Conservation (phyloP, 2,329 filamentous ascomycete genomes). For the Ceratocystis destructans region DNA sequence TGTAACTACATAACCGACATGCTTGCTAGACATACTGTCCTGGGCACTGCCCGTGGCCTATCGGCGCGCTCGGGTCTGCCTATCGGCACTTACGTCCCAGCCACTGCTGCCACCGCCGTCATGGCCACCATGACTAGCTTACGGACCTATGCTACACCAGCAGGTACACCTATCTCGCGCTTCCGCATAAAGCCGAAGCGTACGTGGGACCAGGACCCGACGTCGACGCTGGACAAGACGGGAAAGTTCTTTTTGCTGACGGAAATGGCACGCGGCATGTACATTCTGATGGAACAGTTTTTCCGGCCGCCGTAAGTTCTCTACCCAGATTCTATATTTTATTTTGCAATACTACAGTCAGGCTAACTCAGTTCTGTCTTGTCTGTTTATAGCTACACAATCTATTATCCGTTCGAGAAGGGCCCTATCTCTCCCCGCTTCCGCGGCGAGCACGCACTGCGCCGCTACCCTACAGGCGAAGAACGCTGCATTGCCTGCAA, state of each 20-base stretch:
- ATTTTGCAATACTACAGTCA: background rate
- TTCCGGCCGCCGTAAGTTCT: conserved; percentile 85
- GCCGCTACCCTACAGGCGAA: conserved; percentile 92
- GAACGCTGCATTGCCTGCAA: conserved; percentile 99
- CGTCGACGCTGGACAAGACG: conserved; percentile 65
- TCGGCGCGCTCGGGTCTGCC: background rate
- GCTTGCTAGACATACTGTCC: background rate
- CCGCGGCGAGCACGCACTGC: conserved; percentile 91
- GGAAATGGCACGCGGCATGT: conserved; percentile 97
- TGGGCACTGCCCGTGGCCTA: background rate
- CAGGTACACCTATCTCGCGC: conserved; percentile 62
- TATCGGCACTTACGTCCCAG: background rate
- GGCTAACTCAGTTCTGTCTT: conserved; percentile 10
- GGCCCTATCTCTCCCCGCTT: conserved; percentile 95
- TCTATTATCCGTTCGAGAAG: conserved; percentile 98
- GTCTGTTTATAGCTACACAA: conserved; percentile 62
- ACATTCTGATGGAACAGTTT: conserved; percentile 92
- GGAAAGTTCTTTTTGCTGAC: conserved; percentile 91
- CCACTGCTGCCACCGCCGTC: background rate
- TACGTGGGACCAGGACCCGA: conserved; percentile 67
- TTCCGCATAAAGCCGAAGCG: conserved; percentile 64
- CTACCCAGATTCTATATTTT: background rate
- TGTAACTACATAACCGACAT: background rate
- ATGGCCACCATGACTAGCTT: background rate
- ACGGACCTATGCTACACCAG: conserved; percentile 50